Percentiles rank a stretch among this genome's conserved stretches.
Conservation (phyloP, 306 rosid genomes). For the Gastrolobium villosum region DNA sequence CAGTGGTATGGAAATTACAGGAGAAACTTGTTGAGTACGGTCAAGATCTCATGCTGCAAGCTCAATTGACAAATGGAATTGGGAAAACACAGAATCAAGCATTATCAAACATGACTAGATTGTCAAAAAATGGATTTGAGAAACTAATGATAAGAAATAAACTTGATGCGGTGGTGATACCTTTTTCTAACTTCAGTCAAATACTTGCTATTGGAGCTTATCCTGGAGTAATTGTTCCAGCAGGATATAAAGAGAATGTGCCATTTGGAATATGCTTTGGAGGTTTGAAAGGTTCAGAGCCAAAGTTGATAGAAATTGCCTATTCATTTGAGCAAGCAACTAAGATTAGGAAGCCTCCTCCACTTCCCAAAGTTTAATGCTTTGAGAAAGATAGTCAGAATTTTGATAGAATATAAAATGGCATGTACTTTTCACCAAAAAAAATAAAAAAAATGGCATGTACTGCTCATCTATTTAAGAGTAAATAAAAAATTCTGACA, state of each 20-base stretch:
- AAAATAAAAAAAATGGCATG: too few relatives aligned
- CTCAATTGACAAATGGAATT: constrained; percentile 51
- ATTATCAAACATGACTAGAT: constrained; percentile 38
- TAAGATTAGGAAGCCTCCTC: constrained; percentile 69
- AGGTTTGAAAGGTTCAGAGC: constrained; percentile 75
- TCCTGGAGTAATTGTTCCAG: constrained; percentile 79
- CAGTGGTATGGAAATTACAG: constrained; percentile 42
- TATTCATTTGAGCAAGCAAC: constrained; percentile 80
- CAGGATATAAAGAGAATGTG: constrained; percentile 56
- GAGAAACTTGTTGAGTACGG: constrained; percentile 53
- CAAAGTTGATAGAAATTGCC: constrained; percentile 69
- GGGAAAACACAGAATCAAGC: constrained; percentile 38
- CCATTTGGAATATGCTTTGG: constrained; percentile 78
- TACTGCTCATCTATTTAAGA: too few relatives aligned
- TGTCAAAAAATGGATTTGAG: constrained; percentile 48
- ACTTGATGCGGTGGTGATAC: constrained; percentile 66
- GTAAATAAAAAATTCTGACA: too few relatives aligned
- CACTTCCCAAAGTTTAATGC: constrained; percentile 41
- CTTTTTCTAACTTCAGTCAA: constrained; percentile 17
- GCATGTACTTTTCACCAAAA: too few relatives aligned
- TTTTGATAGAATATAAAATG: too few relatives aligned
- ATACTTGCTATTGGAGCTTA: constrained; percentile 73
- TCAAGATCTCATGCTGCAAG: constrained; percentile 48
- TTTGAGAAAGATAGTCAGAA: background rate
- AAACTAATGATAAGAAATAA: constrained; percentile 49